Evolutionary conservation across 192 early-diverging fungal species (phyloP), one percentile per base, ranked within the genome.

Genomic region (Podila minutissima): DNA sequence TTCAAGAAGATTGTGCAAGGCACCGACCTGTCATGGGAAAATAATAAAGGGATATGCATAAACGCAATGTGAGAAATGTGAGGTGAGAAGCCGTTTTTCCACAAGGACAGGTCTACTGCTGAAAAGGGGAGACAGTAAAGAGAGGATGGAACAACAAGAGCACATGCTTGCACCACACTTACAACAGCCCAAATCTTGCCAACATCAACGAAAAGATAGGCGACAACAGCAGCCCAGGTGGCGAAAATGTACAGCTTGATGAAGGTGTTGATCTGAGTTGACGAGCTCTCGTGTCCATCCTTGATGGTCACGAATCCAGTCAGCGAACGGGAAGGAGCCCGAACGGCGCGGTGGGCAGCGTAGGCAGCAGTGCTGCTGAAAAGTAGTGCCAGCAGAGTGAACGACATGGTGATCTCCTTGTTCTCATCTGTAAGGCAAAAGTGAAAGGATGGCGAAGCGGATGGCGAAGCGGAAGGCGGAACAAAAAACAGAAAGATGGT

Each of bases 1-100:
- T 66, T 86, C 85, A 13, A 83, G 70, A 28, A 76, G n/a, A 46
- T 86, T 86, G 24, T 86, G 85, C 24, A 83, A 57, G 8, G 74
- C 74, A 22, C 82, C 82, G 31, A 79, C 59, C 59, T 53, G 17
- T n/a, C 3, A 53, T n/a, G 17, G 50, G 1, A 53, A 53, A 20
- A 53, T n/a, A 51, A 13, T 4, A 53, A 53, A 53, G n/a, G 17
- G n/a, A 20, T 7, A 53, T 4, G n/a, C 3, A 53, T 53, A n/a
- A 22, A 20, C 20, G 12, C 10, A 15, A 7, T 53, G 17, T 53
- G 19, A 53, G 50, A n/a, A 53, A 53, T 17, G 1, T n/a, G 17
- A 53, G 3, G 7, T 17, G n/a, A n/a, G 50, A 22, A 17, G n/a
- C n/a, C 19, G 50, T 53, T 53, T 53, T 53, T 22, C n/a, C 50